Base-by-base conservation (phyloP, 257 asterid genomes). In the Datura wrightii region DNA sequence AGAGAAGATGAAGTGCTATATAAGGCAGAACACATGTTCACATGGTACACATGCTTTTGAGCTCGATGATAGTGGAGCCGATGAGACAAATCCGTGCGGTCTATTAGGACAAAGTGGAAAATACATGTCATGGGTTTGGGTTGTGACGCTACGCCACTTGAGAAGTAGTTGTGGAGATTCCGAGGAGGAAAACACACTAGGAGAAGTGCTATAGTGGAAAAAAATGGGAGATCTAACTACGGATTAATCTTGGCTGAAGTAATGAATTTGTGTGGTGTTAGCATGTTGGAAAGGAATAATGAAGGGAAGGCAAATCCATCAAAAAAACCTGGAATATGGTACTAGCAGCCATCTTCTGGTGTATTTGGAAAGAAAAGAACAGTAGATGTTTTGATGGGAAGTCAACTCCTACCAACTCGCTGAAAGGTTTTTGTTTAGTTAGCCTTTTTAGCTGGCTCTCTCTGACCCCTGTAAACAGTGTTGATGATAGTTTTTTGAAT, bases 181-280 rank as follows among this genome's bases (percentile, higher is more conserved):
- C 9, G 39, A 9, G 67, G 67, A 60, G 69, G 24, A 60, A 19
- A 24, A 60, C 39, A 60, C 69, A 5, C 19, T 24, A 5, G 69
- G 69, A 60, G 39, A 19, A 60, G 39, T 15, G 3, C 24, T 24
- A 60, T 60, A 60, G 69, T 24, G 69, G 69, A 60, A 60, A 60
- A 24, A 60, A 11, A 60, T 60, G 69, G 39, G 69, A 60, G 39
- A 60, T 60, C 8, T 19, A 60, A 9, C 19, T 60, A 60, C 39
- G 3, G 37, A 60, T 60, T 37, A 4, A 19, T 60, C 16, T 60
- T 60, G 69, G 15, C 15, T 24, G 39, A 3, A 15, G 69, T 60
- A 60, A 60, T 60, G 69, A 60, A 60, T 34, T 60, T 60, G 15
- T 60, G 69, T 60, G 69, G 69, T 60, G 16, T 60, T 60, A 60